Conservation (phyloP, 305 asterid genomes). For the Fraxinus latifolia region DNA sequence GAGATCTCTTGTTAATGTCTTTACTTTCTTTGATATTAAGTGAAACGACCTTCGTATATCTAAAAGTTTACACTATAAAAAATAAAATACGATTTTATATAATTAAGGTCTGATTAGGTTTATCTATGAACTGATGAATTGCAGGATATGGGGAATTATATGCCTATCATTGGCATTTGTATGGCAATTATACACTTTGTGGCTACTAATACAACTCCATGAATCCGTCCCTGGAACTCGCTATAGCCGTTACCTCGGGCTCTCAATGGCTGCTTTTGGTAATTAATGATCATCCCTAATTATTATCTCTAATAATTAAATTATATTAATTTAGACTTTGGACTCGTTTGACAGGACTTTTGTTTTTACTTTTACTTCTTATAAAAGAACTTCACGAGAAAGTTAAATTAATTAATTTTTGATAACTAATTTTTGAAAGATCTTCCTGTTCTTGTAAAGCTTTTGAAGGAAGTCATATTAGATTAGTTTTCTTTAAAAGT, state of each 20-base stretch:
- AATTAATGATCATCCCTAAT: neutral
- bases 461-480: too few relatives aligned
- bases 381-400: neutral
- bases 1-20: neutral
- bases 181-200: slow-evolving; percentile 82
- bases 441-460: neutral
- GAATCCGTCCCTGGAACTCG: slow-evolving; percentile 66
- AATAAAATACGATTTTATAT: neutral
- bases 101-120: neutral
- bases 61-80: neutral
- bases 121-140: neutral
- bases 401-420: too few relatives aligned
- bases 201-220: slow-evolving; percentile 81
- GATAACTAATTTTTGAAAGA: neutral
- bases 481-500: too few relatives aligned
- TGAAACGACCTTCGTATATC: neutral
- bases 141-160: slow-evolving; percentile 79
- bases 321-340: neutral
- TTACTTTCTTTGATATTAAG: neutral
- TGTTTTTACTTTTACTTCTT: too few relatives aligned
- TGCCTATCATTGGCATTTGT: slow-evolving; percentile 55
- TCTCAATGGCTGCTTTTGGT: slow-evolving; percentile 84
- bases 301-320: neutral
- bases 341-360: neutral
- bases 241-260: slow-evolving; percentile 74